Conservation (phyloP, 1,284 basidiomycete genomes). For the Naganishia albida region DNA sequence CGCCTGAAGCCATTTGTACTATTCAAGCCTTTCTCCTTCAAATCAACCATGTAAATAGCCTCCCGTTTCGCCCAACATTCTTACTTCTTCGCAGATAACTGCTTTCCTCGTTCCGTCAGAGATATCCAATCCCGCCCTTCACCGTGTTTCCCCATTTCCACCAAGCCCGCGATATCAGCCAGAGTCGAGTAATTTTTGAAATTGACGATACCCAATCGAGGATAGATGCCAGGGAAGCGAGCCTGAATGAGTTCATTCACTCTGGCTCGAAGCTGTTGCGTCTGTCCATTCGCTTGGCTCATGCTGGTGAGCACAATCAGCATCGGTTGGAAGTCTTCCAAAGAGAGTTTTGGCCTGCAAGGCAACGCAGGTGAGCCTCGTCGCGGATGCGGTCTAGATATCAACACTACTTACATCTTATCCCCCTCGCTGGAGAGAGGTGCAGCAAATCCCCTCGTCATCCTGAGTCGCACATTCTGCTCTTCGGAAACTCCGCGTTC, state of each 20-base stretch:
- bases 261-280: conserved; percentile 12
- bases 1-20: background rate
- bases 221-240: conserved; percentile 23
- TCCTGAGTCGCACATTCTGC: background rate
- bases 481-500: conserved; percentile 1
- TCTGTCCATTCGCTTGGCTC: conserved; percentile 6
- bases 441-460: background rate
- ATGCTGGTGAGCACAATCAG: conserved; percentile 23
- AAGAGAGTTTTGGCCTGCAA: conserved; percentile 3
- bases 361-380: background rate
- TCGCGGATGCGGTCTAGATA: background rate
- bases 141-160: conserved; percentile 12
- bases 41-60: background rate
- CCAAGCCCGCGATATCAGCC: conserved; percentile 10
- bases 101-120: conserved; percentile 18
- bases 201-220: conserved; percentile 20
- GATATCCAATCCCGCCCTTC: conserved; percentile 25
- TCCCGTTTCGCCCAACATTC: background rate
- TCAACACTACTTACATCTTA: background rate
- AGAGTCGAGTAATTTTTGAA: conserved; percentile 11
- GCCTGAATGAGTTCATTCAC: conserved; percentile 22
- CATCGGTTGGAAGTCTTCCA: conserved; percentile 19
- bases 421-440: conserved; percentile 4
- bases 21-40: background rate
- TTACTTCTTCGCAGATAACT: conserved; percentile 1